Conservation (phyloP, 1,284 basidiomycete genomes). For the Spongiforma sp. region DNA sequence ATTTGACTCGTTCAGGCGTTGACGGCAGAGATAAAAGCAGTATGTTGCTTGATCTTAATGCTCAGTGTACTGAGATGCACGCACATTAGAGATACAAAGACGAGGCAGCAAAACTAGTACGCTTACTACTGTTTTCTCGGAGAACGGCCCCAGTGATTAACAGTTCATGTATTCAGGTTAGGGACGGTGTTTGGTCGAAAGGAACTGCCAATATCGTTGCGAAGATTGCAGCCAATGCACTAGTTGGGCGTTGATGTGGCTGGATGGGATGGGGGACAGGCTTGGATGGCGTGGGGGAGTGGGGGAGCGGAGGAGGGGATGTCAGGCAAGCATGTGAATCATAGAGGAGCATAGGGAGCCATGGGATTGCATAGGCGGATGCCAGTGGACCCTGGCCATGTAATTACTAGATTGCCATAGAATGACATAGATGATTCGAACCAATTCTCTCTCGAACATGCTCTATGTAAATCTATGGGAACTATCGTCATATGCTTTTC, state of each 20-base stretch:
- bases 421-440: background rate
- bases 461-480: background rate
- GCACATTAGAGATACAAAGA: background rate
- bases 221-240: background rate
- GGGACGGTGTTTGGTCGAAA: background rate
- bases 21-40: background rate
- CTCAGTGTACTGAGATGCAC: background rate
- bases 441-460: background rate
- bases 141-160: background rate
- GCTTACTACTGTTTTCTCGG: background rate
- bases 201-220: background rate
- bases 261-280: background rate
- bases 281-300: background rate
- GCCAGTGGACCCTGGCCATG: too few relatives aligned
- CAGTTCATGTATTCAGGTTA: background rate
- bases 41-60: background rate
- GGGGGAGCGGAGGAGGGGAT: background rate
- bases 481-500: background rate
- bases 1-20: background rate
- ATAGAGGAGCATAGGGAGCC: background rate
- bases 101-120: background rate
- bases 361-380: background rate
- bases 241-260: background rate
- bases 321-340: background rate
- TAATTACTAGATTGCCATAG: background rate